A percentile compares a stretch with the other conserved stretches of the same genome.
Conservation (phyloP, 352 stramenopile genomes). For the Paralagenidium karlingii region DNA sequence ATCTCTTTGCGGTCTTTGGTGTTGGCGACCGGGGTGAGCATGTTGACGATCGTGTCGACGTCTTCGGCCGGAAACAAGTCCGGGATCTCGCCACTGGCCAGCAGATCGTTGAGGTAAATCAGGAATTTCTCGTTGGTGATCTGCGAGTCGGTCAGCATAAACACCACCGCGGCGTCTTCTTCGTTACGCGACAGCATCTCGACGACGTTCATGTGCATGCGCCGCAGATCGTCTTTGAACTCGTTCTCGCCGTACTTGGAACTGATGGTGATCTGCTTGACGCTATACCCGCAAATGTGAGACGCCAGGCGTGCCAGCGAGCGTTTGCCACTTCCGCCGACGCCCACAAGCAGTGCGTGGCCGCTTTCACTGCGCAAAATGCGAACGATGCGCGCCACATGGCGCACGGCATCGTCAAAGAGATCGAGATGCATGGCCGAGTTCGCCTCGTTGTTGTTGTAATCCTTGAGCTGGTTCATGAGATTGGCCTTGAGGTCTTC, state of each 20-base stretch:
- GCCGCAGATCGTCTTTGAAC: conserved; percentile 94
- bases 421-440: conserved; percentile 93
- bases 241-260: conserved; percentile 92
- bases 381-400: conserved; percentile 90
- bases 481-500: conserved; percentile 85
- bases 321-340: conserved; percentile 91
- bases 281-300: conserved; percentile 87
- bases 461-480: conserved; percentile 84
- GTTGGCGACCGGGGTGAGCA: conserved; percentile 54
- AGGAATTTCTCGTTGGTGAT: conserved; percentile 96
- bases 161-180: conserved; percentile 84
- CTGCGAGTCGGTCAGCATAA: conserved; percentile 92
- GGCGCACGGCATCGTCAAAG: conserved; percentile 95
- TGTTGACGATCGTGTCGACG: conserved; percentile 89
- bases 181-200: conserved; percentile 81
- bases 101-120: conserved; percentile 93
- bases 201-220: conserved; percentile 90
- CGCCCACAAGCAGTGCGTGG: conserved; percentile 90
- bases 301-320: conserved; percentile 87
- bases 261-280: conserved; percentile 91
- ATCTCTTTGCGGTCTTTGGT: conserved; percentile 86
- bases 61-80: conserved; percentile 92
- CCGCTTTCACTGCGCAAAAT: conserved; percentile 85
- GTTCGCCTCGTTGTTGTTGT: conserved; percentile 95
- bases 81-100: conserved; percentile 89